A percentile compares a stretch with the other conserved stretches of the same genome.
Evolutionary conservation across 768 basidiomycete species (phyloP).

Genomic region (Russula foetens): DNA sequence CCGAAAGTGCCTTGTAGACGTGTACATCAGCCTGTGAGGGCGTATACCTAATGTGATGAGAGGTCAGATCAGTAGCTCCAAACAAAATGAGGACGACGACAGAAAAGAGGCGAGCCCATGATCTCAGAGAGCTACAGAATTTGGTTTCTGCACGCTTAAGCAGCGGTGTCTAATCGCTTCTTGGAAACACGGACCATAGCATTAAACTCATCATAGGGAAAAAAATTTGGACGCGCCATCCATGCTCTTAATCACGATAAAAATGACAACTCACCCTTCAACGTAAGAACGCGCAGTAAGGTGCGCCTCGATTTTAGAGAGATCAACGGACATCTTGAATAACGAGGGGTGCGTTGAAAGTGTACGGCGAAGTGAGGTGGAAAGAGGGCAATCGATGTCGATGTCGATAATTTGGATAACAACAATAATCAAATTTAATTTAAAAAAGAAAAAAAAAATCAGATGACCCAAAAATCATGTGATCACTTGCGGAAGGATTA

Average conservation of each 20-base stretch:
- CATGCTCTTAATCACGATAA: neutral
- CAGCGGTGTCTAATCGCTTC: constrained; percentile 91
- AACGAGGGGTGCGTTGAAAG: neutral
- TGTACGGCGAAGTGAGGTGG: neutral
- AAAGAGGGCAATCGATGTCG: neutral
- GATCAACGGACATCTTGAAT: constrained; percentile 52
- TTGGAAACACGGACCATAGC: constrained; percentile 98
- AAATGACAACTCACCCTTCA: constrained; percentile 63
- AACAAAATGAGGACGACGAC: neutral
- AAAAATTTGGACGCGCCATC: constrained; percentile 12
- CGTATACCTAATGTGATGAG: constrained; percentile 51
- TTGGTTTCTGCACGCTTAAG: constrained; percentile 60
- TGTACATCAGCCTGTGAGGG: constrained; percentile 92
- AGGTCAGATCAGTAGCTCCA: neutral
- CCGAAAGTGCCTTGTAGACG: constrained; percentile 75
- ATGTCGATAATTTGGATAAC: too few species aligned
- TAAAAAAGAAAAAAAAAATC: neutral
- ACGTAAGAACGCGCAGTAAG: constrained; percentile 83
- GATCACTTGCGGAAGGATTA: too few species aligned
- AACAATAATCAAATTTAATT: too few species aligned
- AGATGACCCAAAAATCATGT: neutral
- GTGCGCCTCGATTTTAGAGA: constrained; percentile 74
- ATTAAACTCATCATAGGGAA: constrained; percentile 50
- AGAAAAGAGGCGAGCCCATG: constrained; percentile 7
- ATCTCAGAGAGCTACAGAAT: constrained; percentile 66